Evolutionary conservation across 768 basidiomycete species (phyloP).

Genomic region (Lactifluus hygrophoroides): DNA sequence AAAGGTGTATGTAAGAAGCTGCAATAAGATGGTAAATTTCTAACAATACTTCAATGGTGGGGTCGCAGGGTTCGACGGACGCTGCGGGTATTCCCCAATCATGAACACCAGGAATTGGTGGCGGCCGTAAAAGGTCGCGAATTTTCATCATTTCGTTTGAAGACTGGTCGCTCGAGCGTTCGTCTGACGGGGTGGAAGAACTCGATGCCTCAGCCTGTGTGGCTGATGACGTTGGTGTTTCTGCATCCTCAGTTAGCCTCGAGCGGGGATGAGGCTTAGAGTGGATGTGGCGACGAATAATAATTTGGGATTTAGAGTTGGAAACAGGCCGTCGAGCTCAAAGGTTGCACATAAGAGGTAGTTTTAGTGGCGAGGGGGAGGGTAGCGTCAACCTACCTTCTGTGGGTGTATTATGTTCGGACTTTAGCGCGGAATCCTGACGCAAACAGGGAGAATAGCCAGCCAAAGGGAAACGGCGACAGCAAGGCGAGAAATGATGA

Average conservation of each 20-base stretch:
- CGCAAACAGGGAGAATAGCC: constrained; percentile 18
- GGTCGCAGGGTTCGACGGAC: constrained; percentile 47
- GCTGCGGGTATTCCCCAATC: constrained; percentile 76
- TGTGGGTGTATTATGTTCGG: constrained; percentile 2
- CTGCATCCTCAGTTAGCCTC: constrained; percentile 10
- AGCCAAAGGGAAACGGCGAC: constrained; percentile 22
- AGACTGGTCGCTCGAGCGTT: neutral
- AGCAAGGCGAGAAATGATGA: constrained; percentile 18
- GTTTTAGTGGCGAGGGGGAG: neutral
- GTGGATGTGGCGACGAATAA: constrained; percentile 17
- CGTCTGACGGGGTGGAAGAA: constrained; percentile 6
- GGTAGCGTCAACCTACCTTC: constrained; percentile 7
- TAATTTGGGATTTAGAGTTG: constrained; percentile 17
- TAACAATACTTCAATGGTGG: constrained; percentile 47
- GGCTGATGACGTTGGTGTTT: neutral
- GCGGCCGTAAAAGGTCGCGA: constrained; percentile 50
- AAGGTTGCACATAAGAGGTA: neutral
- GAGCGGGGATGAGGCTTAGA: constrained; percentile 17
- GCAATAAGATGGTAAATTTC: neutral
- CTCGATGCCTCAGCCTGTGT: neutral
- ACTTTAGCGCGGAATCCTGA: constrained; percentile 20
- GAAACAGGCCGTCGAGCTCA: constrained; percentile 5
- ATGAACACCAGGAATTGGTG: constrained; percentile 50
- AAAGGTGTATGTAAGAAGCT: neutral
- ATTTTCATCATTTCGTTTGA: constrained; percentile 43